Base-by-base conservation (phyloP, 441 rosid species). In the Bruguiera hainesii region DNA sequence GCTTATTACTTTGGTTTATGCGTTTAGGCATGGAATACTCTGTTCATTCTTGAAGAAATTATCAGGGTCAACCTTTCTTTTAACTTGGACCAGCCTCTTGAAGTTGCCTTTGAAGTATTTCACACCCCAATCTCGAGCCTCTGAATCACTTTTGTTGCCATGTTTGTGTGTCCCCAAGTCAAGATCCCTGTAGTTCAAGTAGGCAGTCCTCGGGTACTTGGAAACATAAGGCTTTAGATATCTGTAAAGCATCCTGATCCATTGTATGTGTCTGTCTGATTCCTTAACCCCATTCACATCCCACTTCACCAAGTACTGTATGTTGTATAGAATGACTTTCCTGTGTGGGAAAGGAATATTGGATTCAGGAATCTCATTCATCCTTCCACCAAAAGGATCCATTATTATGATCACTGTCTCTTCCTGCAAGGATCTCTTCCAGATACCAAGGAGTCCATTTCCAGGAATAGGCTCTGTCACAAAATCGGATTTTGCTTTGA, bases 31-130 rank as follows among this genome's bases (percentile, higher is more conserved):
- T 21, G 89, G 97, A 42, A 90, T 82, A 23, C 93, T 87, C 72
- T 88, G 97, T 64, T 77, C 92, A 25, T 87, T 75, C 70, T 84
- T 75, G 70, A 88, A 88, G 81, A 81, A 85, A 74, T 90, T 88
- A 7, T 66, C 60, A 0, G 89, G 92, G 75, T 90, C 93, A 35
- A 84, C 86, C 21, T 33, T 74, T 5, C 81, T 80, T 74, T 90
- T 88, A 20, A 90, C 80, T 63, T 76, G 80, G 51, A 79, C 87
- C 72, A 85, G 61, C 59, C 91, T 83, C 69, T 78, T 81, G 56
- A 79, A 90, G 65, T 90, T 90, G 9, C 70, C 78, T 28, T 78
- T 83, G 35, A 87, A 87, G 60, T 85, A 88, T 74, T 68, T 83
- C 1, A 8, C 21, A 51, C 81, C 68, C 93, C 95, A 65, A 79